Percentiles rank a stretch among this genome's conserved stretches.
These are phyloP conservation scores for Hemileccinum rubropunctum DNA, from an alignment of 768 basidiomycete genomes.

Conservation along the genomic window DNA sequence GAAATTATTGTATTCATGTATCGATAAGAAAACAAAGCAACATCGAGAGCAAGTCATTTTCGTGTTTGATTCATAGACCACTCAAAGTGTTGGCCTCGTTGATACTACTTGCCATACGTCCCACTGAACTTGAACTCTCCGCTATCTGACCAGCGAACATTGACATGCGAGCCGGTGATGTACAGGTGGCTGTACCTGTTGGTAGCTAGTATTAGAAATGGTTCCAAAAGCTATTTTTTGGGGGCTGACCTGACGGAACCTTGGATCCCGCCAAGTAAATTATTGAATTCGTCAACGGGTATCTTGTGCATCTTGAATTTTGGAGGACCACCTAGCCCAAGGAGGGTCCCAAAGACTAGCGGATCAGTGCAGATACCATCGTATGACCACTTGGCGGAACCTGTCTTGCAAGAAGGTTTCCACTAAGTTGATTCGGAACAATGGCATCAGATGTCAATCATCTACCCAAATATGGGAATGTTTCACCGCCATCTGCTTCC, in stretches of 20 bases:
- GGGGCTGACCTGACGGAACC: conserved; percentile 36
- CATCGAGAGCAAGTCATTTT: not conserved
- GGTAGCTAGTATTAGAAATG: not conserved
- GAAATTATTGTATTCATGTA: not conserved
- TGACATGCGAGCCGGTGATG: conserved; percentile 42
- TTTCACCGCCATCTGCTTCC: conserved; percentile 46
- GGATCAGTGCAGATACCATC: conserved; percentile 50
- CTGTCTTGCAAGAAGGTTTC: conserved; percentile 48
- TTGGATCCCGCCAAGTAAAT: conserved; percentile 33
- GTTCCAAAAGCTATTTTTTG: not conserved
- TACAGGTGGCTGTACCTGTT: conserved; percentile 39
- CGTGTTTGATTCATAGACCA: not conserved
- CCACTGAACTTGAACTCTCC: conserved; percentile 61
- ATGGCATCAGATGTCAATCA: not conserved
- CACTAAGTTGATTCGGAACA: conserved; percentile 36
- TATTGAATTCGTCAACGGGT: conserved; percentile 32
- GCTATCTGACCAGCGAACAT: conserved; percentile 43
- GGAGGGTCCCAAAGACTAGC: conserved; percentile 44
- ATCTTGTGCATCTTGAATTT: conserved; percentile 52
- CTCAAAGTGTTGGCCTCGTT: not conserved
- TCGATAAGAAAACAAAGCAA: no score
- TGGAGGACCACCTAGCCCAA: conserved; percentile 43
- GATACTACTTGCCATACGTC: conserved; percentile 35
- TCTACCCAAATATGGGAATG: not conserved
- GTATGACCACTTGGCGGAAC: conserved; percentile 47